Base-by-base conservation (phyloP, 1,284 basidiomycete species). In the Moesziomyces sp. region DNA sequence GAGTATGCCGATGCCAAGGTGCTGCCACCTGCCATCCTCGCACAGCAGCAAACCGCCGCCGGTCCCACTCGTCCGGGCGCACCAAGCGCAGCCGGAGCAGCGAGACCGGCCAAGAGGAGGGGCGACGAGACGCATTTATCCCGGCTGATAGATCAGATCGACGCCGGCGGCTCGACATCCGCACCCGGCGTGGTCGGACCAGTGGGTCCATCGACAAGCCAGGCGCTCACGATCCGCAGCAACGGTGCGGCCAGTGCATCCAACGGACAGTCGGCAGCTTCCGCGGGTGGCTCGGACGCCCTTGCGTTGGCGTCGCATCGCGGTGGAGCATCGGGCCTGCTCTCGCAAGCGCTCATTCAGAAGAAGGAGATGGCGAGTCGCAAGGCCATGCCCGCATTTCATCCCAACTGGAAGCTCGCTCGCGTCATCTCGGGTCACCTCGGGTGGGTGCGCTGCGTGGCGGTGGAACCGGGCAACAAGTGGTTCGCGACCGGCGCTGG, bases 401-500 rank as follows among this genome's bases (percentile, higher is more conserved):
- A 99, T 80, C 90, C 96, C 7, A 92, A 91, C 79, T 84, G 96
- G 96, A 97, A 97, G 86, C 90, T 99, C 56, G 88, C 91, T 76
- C 92, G 95, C 54, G 97, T 99, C 80, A 98, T 99, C 70, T 97
- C 94, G 1, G 96, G 96, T 0, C 96, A 99, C 85, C 86, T 99
- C 72, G 96, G 97, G 9, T 99, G 97, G 97, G 96, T 99, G n/a
- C 89, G 96, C 59, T 92, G 91, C 77, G 91, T 93, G 18, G 93
- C 96, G 1, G 94, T 99, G 46, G 96, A 99, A 84, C 96, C 96
- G 18, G 94, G 93, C 28, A 99, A 99, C 86, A 88, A 96, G 84
- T 99, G 96, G 96, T 99, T 99, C 75, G 96, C 93, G 0, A 96
- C 94, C 0, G 96, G 96, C 62, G 96, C 96, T 0, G 97, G 97